Percentiles rank a stretch among this genome's conserved stretches.
These are phyloP conservation scores for Diutina rugosa DNA, from an alignment of 1,139 yeast species.

Conservation along the genomic window DNA sequence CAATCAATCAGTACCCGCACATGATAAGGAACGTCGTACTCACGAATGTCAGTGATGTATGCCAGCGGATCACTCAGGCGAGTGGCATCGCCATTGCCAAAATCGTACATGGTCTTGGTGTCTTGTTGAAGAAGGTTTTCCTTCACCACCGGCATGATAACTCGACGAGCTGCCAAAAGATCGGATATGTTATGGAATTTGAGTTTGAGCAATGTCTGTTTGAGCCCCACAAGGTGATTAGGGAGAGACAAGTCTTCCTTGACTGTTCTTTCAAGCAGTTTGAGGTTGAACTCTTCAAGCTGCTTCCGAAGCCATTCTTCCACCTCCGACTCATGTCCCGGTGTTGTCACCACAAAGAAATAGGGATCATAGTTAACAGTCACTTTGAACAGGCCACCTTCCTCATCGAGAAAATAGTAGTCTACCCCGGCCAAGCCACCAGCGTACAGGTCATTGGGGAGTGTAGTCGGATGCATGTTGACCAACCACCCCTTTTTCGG, in stretches of 20 bases:
- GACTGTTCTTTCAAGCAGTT: conserved; percentile 36
- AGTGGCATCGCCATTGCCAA: background rate
- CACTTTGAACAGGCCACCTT: conserved; percentile 91
- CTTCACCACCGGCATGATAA: conserved; percentile 54
- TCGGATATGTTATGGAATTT: conserved; percentile 68
- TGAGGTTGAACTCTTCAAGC: conserved; percentile 47
- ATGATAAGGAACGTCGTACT: conserved; percentile 94
- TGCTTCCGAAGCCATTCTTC: conserved; percentile 71
- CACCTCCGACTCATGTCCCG: conserved; percentile 63
- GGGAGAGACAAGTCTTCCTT: conserved; percentile 76
- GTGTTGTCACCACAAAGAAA: conserved; percentile 58
- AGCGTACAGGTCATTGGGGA: conserved; percentile 40
- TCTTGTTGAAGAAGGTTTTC: conserved; percentile 34
- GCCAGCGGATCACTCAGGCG: conserved; percentile 42
- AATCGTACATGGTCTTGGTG: background rate
- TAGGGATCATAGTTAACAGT: conserved; percentile 81
- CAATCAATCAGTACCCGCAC: conserved; percentile 89
- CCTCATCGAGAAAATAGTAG: conserved; percentile 91
- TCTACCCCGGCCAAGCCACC: conserved; percentile 72
- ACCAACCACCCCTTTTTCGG: conserved; percentile 81
- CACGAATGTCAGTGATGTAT: conserved; percentile 68
- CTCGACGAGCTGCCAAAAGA: conserved; percentile 59
- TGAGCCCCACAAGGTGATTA: conserved; percentile 76
- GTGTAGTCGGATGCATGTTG: conserved; percentile 68
- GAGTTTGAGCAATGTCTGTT: conserved; percentile 51